phyloP scores from a whole-genome alignment of 2,329 filamentous ascomycete genomes.

The Leptographium lundbergii region DNA sequence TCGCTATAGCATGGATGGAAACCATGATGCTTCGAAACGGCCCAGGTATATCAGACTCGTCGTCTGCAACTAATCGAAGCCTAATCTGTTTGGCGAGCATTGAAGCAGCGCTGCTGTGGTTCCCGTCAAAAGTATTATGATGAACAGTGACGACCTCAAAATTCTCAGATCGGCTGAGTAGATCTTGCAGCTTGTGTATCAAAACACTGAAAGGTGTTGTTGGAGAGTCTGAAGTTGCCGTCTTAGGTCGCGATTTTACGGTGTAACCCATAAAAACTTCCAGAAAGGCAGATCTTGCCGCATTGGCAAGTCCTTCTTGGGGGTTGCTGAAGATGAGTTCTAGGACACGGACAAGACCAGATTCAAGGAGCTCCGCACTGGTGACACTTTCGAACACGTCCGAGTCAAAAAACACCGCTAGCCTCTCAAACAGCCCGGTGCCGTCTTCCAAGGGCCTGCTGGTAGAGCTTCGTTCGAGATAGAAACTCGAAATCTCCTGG shows the following conservation, averaged over 20 bases:
- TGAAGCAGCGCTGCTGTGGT: slow-evolving; percentile 78
- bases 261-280: slow-evolving; percentile 80
- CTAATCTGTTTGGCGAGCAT: slow-evolving; percentile 96
- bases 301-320: slow-evolving; percentile 44
- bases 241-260: slow-evolving; percentile 52
- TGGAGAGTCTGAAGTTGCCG: slow-evolving; percentile 53
- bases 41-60: slow-evolving; percentile 78
- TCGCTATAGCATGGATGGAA: slow-evolving; percentile 94
- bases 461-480: slow-evolving; percentile 40
- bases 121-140: slow-evolving; percentile 81
- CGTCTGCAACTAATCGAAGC: slow-evolving; percentile 77
- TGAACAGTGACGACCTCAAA: slow-evolving; percentile 96
- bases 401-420: slow-evolving; percentile 77
- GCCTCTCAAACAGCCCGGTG: slow-evolving; percentile 53
- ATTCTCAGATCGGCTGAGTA: slow-evolving; percentile 92
- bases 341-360: slow-evolving; percentile 74
- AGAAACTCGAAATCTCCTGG: slow-evolving; percentile 58
- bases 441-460: slow-evolving; percentile 38
- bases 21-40: slow-evolving; percentile 93
- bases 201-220: slow-evolving; percentile 81
- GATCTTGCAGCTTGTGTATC: slow-evolving; percentile 87
- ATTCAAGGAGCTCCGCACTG: slow-evolving; percentile 85
- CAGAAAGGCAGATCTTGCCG: slow-evolving; percentile 72
- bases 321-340: slow-evolving; percentile 70
- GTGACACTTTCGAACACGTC: slow-evolving; percentile 88